Percentiles rank a stretch among this genome's conserved stretches.
Conservation (phyloP, 805 yeast species). For the Lachancea sp. region DNA sequence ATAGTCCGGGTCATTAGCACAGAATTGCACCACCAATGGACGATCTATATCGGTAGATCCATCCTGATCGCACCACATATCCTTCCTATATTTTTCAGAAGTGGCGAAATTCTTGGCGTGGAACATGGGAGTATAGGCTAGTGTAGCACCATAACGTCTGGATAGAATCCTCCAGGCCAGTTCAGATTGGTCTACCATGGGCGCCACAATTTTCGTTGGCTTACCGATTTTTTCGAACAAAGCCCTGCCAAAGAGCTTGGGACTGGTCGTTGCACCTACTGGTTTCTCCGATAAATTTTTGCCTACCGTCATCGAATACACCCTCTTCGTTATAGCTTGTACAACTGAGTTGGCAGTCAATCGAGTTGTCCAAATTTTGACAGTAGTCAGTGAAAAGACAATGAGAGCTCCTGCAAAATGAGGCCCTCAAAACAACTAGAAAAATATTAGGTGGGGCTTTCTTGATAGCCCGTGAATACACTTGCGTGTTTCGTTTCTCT, state of each 20-base stretch:
- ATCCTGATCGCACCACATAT: constrained; percentile 67
- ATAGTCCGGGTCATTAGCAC: constrained; percentile 91
- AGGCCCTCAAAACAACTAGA: too few species aligned
- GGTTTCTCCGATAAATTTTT: neutral
- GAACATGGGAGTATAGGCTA: constrained; percentile 95
- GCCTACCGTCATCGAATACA: neutral
- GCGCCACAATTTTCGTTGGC: constrained; percentile 88
- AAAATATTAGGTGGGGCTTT: too few species aligned
- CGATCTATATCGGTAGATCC: constrained; percentile 67
- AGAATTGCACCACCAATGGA: constrained; percentile 89
- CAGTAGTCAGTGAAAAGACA: neutral
- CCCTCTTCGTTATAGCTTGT: neutral
- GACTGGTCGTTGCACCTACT: neutral
- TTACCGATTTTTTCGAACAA: constrained; percentile 61
- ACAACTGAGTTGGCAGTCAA: neutral
- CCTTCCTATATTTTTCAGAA: constrained; percentile 69
- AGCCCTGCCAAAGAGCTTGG: constrained; percentile 48
- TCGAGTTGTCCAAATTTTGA: neutral
- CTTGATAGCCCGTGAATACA: too few species aligned
- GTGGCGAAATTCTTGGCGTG: constrained; percentile 89
- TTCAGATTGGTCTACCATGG: constrained; percentile 97
- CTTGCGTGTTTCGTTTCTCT: neutral
- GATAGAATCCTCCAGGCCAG: constrained; percentile 90
- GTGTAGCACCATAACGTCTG: constrained; percentile 82
- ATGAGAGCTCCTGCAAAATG: neutral